A percentile compares a stretch with the other conserved stretches of the same genome.
Evolutionary conservation across 768 basidiomycete species (phyloP).

Genomic region (Trametes villosa): DNA sequence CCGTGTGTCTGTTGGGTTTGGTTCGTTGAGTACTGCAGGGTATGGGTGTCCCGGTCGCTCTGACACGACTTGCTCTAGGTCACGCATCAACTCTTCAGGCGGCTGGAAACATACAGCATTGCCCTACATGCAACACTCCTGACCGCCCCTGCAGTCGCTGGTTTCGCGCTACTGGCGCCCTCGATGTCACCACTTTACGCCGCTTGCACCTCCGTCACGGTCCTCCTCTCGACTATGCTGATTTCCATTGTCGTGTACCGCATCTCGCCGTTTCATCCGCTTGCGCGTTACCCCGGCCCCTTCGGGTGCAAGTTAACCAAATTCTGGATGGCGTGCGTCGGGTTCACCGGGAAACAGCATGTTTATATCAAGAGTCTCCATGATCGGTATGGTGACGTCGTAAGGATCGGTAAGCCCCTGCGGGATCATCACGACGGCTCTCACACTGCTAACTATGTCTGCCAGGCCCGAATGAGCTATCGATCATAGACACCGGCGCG

Average conservation of each 20-base stretch:
- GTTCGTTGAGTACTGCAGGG: background rate
- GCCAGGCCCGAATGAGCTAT: constrained; percentile 24
- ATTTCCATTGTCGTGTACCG: constrained; percentile 40
- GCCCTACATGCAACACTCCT: background rate
- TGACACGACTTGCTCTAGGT: background rate
- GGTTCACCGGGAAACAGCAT: constrained; percentile 36
- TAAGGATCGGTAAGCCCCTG: constrained; percentile 39
- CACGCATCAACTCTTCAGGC: constrained; percentile 3
- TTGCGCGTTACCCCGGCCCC: constrained; percentile 44
- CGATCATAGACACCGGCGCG: constrained; percentile 9
- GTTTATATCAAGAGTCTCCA: constrained; percentile 37
- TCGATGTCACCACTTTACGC: background rate
- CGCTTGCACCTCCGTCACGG: background rate
- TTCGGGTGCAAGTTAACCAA: constrained; percentile 33
- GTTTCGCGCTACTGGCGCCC: background rate
- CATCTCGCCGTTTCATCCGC: constrained; percentile 44
- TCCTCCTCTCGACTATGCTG: background rate
- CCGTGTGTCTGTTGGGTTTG: too few species aligned
- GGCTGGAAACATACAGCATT: constrained; percentile 1
- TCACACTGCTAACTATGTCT: background rate
- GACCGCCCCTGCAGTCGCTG: background rate
- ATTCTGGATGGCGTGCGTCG: constrained; percentile 29
- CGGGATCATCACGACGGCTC: background rate
- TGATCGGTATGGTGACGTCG: constrained; percentile 41
- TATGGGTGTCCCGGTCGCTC: too few species aligned